These are phyloP conservation scores for Microcyclosporella mali DNA, from an alignment of 2,329 filamentous ascomycete genomes.

Conservation along the genomic window DNA sequence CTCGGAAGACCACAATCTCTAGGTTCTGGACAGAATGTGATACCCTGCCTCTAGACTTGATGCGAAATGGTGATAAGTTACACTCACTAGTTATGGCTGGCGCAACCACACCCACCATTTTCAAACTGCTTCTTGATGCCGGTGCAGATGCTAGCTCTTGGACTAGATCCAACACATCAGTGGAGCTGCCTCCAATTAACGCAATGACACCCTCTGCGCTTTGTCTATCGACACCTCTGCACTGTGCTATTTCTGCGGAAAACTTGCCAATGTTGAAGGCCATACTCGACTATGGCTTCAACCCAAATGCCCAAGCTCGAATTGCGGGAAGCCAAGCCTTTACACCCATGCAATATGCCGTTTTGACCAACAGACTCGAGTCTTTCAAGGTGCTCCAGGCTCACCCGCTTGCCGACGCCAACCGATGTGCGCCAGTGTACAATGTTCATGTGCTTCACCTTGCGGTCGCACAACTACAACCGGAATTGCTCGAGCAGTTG, in stretches of 20 bases:
- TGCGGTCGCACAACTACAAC: slow-evolving; percentile 1
- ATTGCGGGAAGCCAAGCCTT: slow-evolving; percentile 6
- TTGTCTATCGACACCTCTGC: slow-evolving; percentile 6
- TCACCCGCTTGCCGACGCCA: neutral
- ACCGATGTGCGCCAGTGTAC: slow-evolving; percentile 1
- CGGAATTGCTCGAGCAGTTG: neutral
- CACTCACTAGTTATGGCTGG: slow-evolving; percentile 4
- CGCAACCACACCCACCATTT: neutral
- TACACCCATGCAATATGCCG: slow-evolving; percentile 4
- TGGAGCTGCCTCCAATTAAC: neutral
- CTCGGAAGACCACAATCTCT: neutral
- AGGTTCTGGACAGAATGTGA: slow-evolving; percentile 3
- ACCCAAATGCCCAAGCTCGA: slow-evolving; percentile 4
- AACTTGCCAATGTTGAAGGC: slow-evolving; percentile 1
- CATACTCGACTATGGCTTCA: slow-evolving; percentile 5
- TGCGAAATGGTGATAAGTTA: neutral
- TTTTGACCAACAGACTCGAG: neutral
- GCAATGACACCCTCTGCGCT: slow-evolving; percentile 3
- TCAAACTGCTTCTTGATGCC: neutral
- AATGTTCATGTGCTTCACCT: slow-evolving; percentile 4
- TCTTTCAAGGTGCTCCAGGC: neutral
- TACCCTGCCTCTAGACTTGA: neutral
- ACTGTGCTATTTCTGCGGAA: slow-evolving; percentile 1
- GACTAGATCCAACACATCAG: neutral
- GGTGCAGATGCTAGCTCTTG: slow-evolving; percentile 3